A percentile compares a stretch with the other conserved stretches of the same genome.
Evolutionary conservation across 768 basidiomycete genomes (phyloP).

Genomic region (Leucocoprinus leucothites): DNA sequence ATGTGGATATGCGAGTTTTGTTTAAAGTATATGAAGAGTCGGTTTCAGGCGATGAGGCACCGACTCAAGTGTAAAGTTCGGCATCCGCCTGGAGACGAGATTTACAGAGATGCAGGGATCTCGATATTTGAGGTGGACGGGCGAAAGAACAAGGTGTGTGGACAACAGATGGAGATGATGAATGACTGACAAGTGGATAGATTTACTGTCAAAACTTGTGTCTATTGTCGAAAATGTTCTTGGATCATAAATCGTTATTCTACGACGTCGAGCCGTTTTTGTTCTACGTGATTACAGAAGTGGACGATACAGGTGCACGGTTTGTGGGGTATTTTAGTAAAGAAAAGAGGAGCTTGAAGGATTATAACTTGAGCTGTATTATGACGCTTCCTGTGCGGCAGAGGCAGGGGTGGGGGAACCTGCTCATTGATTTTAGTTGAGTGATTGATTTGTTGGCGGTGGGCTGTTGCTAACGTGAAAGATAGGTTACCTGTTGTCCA

Average conservation of each 20-base stretch:
- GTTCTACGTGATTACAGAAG: conserved; percentile 96
- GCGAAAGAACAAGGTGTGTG: conserved; percentile 85
- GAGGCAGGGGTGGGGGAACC: conserved; percentile 94
- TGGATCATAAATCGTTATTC: conserved; percentile 97
- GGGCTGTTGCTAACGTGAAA: conserved; percentile 3
- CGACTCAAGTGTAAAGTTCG: conserved; percentile 90
- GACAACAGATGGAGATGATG: neutral
- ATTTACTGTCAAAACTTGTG: conserved; percentile 99
- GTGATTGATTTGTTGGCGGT: neutral
- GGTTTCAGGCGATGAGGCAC: conserved; percentile 83
- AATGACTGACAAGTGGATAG: conserved; percentile 30
- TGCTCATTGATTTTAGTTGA: conserved; percentile 97
- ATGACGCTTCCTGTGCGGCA: conserved; percentile 97
- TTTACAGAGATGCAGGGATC: conserved; percentile 84
- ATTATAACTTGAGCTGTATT: conserved; percentile 98
- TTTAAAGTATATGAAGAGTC: conserved; percentile 95
- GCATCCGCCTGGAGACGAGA: conserved; percentile 97
- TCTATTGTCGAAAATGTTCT: conserved; percentile 96
- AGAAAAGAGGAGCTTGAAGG: conserved; percentile 94
- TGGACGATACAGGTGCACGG: conserved; percentile 83
- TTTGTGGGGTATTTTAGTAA: conserved; percentile 99
- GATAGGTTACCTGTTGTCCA: conserved; percentile 91
- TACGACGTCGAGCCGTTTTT: conserved; percentile 99
- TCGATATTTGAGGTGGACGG: conserved; percentile 99
- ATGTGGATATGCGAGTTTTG: conserved; percentile 99